phyloP scores from a whole-genome alignment of 805 yeast species.

The Yarrowia keelungensis region DNA sequence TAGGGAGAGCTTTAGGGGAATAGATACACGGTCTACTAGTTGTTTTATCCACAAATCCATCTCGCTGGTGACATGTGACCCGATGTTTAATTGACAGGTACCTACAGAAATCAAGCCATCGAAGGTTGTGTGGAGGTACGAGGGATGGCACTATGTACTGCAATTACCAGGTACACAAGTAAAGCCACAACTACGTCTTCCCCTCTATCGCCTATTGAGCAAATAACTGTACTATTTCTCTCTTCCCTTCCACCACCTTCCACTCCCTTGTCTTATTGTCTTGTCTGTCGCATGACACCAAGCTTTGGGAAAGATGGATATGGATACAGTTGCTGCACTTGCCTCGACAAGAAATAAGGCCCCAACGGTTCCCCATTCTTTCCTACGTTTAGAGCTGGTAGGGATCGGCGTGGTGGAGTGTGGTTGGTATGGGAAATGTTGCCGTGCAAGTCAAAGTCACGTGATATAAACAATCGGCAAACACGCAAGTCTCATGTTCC shows the following conservation, averaged over 20 bases:
- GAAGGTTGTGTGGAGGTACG: neutral
- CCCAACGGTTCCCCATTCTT: slow-evolving; percentile 20
- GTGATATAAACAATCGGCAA: neutral
- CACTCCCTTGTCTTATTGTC: neutral
- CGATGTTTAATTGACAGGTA: slow-evolving; percentile 21
- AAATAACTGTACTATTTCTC: neutral
- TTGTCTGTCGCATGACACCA: slow-evolving; percentile 5
- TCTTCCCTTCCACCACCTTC: neutral
- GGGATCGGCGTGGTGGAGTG: neutral
- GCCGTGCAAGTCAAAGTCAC: neutral
- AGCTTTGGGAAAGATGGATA: neutral
- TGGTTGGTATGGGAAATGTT: too few species aligned
- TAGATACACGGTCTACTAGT: too few species aligned
- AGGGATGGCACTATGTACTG: too few species aligned
- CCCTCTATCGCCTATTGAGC: too few species aligned
- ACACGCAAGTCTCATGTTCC: too few species aligned
- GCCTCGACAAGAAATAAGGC: neutral
- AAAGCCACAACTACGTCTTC: too few species aligned
- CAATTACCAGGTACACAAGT: too few species aligned
- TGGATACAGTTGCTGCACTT: slow-evolving; percentile 15
- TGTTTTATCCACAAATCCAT: too few species aligned
- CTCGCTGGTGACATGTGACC: neutral
- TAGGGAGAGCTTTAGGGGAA: neutral
- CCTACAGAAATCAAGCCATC: slow-evolving; percentile 29
- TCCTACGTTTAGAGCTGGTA: neutral